These are phyloP conservation scores for Choanephora cucurbitarum DNA, from an alignment of 371 early-diverging fungal species.

Conservation along the genomic window DNA sequence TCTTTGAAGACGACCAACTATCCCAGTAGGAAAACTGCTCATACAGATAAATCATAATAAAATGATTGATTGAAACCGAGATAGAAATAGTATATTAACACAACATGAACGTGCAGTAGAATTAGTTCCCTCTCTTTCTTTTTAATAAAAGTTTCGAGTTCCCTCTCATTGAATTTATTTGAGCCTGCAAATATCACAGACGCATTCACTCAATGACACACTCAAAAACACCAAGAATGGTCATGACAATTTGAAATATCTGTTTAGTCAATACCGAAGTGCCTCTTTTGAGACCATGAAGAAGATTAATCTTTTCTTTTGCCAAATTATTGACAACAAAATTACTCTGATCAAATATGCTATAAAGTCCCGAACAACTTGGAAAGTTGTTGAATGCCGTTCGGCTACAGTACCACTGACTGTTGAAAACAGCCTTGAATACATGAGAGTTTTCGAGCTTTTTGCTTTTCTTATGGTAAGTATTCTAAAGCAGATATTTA, in stretches of 20 bases:
- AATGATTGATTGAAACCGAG: too few species aligned
- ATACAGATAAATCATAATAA: too few species aligned
- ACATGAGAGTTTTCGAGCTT: slow-evolving; percentile 16
- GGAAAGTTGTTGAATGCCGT: slow-evolving; percentile 20
- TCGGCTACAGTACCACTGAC: slow-evolving; percentile 14
- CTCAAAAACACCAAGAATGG: slow-evolving; percentile 24
- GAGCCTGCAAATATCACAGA: too few species aligned
- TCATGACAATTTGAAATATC: slow-evolving; percentile 22
- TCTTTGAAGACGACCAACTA: too few species aligned
- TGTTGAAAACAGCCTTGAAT: slow-evolving; percentile 8
- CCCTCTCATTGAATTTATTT: too few species aligned
- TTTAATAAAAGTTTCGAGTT: too few species aligned
- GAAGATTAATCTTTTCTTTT: slow-evolving; percentile 13
- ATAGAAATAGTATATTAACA: too few species aligned
- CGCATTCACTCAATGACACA: slow-evolving; percentile 15
- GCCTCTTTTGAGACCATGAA: slow-evolving; percentile 22
- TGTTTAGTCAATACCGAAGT: slow-evolving; percentile 14
- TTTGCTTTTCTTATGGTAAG: slow-evolving; percentile 13
- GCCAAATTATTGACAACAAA: slow-evolving; percentile 25
- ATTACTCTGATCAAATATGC: slow-evolving; percentile 19
- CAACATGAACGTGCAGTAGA: too few species aligned
- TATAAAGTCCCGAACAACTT: slow-evolving; percentile 10
- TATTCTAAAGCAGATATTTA: slow-evolving; percentile 2
- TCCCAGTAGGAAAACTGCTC: too few species aligned
- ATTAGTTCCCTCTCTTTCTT: too few species aligned